These are phyloP conservation scores for Hygrophorus russula DNA, from an alignment of 768 basidiomycete genomes.

Conservation along the genomic window DNA sequence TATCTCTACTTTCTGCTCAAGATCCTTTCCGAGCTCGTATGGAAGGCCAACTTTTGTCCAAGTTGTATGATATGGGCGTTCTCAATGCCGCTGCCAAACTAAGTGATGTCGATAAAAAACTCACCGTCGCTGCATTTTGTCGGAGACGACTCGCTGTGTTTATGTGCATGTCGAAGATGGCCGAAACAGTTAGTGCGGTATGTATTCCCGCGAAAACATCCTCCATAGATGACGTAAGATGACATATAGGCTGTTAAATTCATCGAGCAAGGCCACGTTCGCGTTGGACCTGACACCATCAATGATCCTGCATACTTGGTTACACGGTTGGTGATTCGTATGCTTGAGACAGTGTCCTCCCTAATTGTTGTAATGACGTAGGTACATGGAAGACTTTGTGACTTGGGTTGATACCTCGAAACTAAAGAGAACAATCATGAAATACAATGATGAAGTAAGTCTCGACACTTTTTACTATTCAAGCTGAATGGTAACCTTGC, in stretches of 20 bases:
- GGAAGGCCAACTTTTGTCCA: slow-evolving; percentile 82
- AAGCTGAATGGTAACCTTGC: neutral
- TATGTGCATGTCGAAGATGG: slow-evolving; percentile 89
- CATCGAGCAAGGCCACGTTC: slow-evolving; percentile 96
- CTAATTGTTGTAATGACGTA: slow-evolving; percentile 14
- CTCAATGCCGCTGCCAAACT: slow-evolving; percentile 80
- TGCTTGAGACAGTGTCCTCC: slow-evolving; percentile 4
- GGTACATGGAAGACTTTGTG: slow-evolving; percentile 98
- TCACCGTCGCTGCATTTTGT: slow-evolving; percentile 93
- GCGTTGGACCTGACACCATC: slow-evolving; percentile 91
- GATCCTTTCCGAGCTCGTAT: slow-evolving; percentile 81
- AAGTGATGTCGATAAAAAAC: slow-evolving; percentile 91
- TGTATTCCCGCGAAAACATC: slow-evolving; percentile 20
- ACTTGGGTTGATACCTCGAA: slow-evolving; percentile 99
- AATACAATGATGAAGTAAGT: slow-evolving; percentile 88
- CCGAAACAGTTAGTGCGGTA: slow-evolving; percentile 89
- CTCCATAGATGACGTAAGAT: slow-evolving; percentile 3
- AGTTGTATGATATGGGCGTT: slow-evolving; percentile 96
- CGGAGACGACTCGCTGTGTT: slow-evolving; percentile 85
- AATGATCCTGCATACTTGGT: slow-evolving; percentile 96
- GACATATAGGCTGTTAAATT: slow-evolving; percentile 80
- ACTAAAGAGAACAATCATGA: slow-evolving; percentile 89
- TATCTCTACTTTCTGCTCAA: slow-evolving; percentile 78
- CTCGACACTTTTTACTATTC: neutral
- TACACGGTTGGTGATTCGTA: slow-evolving; percentile 44